Percentiles rank a stretch among this genome's conserved stretches.
Conservation (phyloP, 371 early-diverging fungal species). For the Circinella minor region DNA sequence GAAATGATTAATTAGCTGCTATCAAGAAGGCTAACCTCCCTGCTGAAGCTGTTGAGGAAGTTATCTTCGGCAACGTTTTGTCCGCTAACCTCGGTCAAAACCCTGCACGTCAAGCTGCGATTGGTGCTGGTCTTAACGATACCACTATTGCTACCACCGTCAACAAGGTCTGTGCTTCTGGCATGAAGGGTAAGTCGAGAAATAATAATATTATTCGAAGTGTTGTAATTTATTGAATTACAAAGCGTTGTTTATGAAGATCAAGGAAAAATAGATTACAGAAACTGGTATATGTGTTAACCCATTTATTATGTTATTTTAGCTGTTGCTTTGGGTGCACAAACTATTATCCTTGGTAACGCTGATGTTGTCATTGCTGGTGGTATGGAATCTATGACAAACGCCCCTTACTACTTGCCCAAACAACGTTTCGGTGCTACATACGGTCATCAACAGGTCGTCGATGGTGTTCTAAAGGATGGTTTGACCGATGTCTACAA, state of each 20-base stretch:
- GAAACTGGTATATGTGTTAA: background rate
- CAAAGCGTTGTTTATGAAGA: too few species aligned
- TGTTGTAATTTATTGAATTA: too few species aligned
- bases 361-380: constrained; percentile 89
- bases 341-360: constrained; percentile 82
- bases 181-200: constrained; percentile 80
- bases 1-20: constrained; percentile 62
- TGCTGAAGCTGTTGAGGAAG: constrained; percentile 79
- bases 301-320: constrained; percentile 7
- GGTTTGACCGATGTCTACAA: constrained; percentile 94
- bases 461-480: constrained; percentile 92
- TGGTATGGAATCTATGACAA: constrained; percentile 98
- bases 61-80: constrained; percentile 89
- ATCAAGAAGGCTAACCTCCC: constrained; percentile 72
- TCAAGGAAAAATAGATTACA: too few species aligned
- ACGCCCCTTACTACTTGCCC: constrained; percentile 92
- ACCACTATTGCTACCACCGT: constrained; percentile 86
- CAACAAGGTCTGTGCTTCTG: constrained; percentile 98
- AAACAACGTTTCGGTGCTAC: constrained; percentile 79
- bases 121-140: constrained; percentile 84
- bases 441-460: constrained; percentile 84
- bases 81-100: constrained; percentile 91
- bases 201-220: too few species aligned
- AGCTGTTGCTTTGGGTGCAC: constrained; percentile 87
- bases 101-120: constrained; percentile 95